phyloP scores from a whole-genome alignment of 257 asterid genomes.

The Petunia axillaris region DNA sequence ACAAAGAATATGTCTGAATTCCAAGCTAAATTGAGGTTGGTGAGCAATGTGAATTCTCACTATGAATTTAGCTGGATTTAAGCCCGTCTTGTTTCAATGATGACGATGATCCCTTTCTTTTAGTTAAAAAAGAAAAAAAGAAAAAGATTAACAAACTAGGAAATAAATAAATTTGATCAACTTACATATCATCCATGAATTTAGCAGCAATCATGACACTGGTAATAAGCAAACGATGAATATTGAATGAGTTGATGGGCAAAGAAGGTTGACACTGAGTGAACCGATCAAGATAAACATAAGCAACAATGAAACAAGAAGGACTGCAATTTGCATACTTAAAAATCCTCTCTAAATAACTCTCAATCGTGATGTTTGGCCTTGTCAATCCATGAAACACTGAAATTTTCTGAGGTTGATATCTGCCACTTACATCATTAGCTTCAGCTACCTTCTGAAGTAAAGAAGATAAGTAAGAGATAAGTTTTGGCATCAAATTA shows the following conservation, averaged over 20 bases:
- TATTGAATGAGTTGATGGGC: slow-evolving; percentile 79
- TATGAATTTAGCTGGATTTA: background rate
- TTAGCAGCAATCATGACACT: slow-evolving; percentile 96
- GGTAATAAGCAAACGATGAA: slow-evolving; percentile 85
- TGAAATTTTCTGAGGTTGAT: slow-evolving; percentile 59
- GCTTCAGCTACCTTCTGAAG: slow-evolving; percentile 76
- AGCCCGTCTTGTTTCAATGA: background rate
- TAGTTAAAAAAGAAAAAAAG: background rate
- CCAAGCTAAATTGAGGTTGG: background rate
- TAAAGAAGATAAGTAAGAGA: slow-evolving; percentile 75
- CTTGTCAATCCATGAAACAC: slow-evolving; percentile 78
- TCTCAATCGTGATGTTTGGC: slow-evolving; percentile 79
- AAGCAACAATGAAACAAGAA: slow-evolving; percentile 86
- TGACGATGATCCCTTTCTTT: background rate
- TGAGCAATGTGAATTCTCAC: background rate
- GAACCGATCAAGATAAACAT: slow-evolving; percentile 87
- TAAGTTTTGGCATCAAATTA: slow-evolving; percentile 63
- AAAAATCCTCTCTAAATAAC: slow-evolving; percentile 76
- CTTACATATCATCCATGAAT: slow-evolving; percentile 96
- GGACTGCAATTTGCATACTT: slow-evolving; percentile 96
- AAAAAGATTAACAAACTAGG: background rate
- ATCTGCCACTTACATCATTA: slow-evolving; percentile 57
- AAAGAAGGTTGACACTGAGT: slow-evolving; percentile 71
- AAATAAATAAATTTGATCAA: background rate
- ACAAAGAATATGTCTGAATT: background rate